A percentile compares a stretch with the other conserved stretches of the same genome.
These are phyloP conservation scores for Ascochyta viciae-villosae DNA, from an alignment of 2,329 filamentous ascomycete genomes.

Conservation along the genomic window DNA sequence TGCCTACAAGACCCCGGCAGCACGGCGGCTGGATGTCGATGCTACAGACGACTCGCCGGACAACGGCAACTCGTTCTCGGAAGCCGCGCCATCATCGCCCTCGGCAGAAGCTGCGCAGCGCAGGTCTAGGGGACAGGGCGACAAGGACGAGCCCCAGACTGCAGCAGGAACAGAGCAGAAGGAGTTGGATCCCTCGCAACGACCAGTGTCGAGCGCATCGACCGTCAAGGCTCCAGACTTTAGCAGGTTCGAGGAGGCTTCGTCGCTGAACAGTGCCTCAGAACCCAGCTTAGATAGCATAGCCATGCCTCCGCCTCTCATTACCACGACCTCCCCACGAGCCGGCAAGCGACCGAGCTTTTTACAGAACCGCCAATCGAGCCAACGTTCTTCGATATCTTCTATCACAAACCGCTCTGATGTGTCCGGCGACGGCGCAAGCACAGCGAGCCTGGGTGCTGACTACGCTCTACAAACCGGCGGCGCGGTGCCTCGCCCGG, in stretches of 20 bases:
- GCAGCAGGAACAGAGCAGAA: constrained; percentile 19
- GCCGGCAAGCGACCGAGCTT: constrained; percentile 61
- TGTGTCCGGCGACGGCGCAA: constrained; percentile 67
- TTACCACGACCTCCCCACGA: constrained; percentile 32
- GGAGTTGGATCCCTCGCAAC: constrained; percentile 31
- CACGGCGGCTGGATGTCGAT: constrained; percentile 33
- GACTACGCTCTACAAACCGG: constrained; percentile 86
- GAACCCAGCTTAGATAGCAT: constrained; percentile 41
- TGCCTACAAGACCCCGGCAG: constrained; percentile 53
- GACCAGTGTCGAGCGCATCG: constrained; percentile 49
- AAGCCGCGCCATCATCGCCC: constrained; percentile 52
- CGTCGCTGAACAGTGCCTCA: constrained; percentile 38
- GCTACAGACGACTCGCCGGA: constrained; percentile 36
- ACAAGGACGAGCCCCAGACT: not conserved
- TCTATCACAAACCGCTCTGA: constrained; percentile 63
- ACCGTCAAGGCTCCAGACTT: constrained; percentile 50
- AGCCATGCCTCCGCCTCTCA: constrained; percentile 22
- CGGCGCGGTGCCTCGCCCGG: constrained; percentile 67
- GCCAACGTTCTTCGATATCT: constrained; percentile 65
- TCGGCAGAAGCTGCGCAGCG: constrained; percentile 52
- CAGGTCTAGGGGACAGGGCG: constrained; percentile 6
- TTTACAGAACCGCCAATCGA: constrained; percentile 62
- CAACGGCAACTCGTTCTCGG: constrained; percentile 37
- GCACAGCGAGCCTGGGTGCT: constrained; percentile 75
- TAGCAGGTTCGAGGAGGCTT: constrained; percentile 36